Conservation (phyloP, 1,284 basidiomycete species). For the Amylostereum areolatum region DNA sequence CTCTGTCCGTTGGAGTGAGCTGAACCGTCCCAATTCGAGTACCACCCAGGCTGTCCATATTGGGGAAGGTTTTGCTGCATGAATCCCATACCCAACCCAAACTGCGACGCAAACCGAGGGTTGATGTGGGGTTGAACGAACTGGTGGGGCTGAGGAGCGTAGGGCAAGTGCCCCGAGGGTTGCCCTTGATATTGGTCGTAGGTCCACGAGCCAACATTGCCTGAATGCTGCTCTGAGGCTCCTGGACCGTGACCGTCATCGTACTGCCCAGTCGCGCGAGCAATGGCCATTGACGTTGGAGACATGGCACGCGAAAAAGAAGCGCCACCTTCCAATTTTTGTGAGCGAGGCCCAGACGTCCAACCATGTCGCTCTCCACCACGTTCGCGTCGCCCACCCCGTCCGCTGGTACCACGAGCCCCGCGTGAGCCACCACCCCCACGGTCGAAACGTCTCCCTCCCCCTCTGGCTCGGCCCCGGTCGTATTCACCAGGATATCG, state of each 20-base stretch:
- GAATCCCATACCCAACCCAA: constrained; percentile 36
- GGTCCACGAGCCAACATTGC: constrained; percentile 14
- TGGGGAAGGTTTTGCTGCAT: constrained; percentile 14
- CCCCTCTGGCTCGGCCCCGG: too few species aligned
- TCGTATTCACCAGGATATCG: too few species aligned
- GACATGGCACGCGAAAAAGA: constrained; percentile 29
- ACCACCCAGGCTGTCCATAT: constrained; percentile 3
- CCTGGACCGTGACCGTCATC: constrained; percentile 19
- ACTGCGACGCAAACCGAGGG: constrained; percentile 58
- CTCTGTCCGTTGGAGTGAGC: too few species aligned
- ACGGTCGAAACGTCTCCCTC: too few species aligned
- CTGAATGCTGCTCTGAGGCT: constrained; percentile 3
- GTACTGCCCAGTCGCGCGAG: constrained; percentile 39
- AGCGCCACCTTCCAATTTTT: constrained; percentile 19
- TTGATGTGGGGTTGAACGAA: constrained; percentile 78
- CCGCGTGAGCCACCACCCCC: too few species aligned
- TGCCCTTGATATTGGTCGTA: constrained; percentile 14
- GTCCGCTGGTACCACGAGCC: too few species aligned
- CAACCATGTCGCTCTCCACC: too few species aligned
- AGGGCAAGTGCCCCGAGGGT: too few species aligned
- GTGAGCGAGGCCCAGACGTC: too few species aligned
- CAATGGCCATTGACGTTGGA: constrained; percentile 42
- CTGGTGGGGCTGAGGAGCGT: background rate
- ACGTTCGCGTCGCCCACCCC: too few species aligned
- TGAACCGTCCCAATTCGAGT: too few species aligned